Conservation (phyloP, 305 asterid genomes). For the Solanum hybrid region DNA sequence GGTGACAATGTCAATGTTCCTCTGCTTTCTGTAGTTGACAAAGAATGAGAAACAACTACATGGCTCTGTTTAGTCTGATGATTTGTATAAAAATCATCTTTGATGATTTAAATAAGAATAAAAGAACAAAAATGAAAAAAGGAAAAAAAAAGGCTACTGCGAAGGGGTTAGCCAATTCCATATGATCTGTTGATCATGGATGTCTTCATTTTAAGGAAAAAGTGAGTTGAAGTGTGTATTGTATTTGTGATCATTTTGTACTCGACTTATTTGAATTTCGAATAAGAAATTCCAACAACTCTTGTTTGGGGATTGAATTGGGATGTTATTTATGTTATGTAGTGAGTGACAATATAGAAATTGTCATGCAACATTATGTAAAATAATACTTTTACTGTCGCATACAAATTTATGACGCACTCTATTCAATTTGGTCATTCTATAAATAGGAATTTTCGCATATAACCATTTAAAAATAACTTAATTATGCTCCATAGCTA, state of each 20-base stretch:
- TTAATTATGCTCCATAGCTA: neutral
- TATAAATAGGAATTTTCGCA: no score
- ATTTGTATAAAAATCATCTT: neutral
- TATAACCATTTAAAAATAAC: no score
- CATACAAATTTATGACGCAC: neutral
- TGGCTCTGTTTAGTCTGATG: neutral
- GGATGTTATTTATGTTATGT: neutral
- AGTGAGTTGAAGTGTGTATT: neutral
- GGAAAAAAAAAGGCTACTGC: neutral
- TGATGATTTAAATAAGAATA: neutral
- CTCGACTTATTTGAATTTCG: neutral
- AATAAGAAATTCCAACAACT: neutral
- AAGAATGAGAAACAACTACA: neutral
- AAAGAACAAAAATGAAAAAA: neutral
- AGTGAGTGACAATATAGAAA: neutral
- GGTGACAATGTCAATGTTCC: constrained; percentile 1
- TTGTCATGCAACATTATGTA: no score
- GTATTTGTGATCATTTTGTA: neutral
- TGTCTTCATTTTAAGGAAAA: neutral
- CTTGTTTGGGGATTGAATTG: neutral
- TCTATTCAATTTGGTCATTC: neutral
- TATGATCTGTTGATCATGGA: neutral
- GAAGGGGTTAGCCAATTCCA: neutral
- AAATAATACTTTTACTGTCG: no score
- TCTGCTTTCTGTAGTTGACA: neutral